Conservation (phyloP, 2,329 filamentous ascomycete species). For the Zymoseptoria passerinii region DNA sequence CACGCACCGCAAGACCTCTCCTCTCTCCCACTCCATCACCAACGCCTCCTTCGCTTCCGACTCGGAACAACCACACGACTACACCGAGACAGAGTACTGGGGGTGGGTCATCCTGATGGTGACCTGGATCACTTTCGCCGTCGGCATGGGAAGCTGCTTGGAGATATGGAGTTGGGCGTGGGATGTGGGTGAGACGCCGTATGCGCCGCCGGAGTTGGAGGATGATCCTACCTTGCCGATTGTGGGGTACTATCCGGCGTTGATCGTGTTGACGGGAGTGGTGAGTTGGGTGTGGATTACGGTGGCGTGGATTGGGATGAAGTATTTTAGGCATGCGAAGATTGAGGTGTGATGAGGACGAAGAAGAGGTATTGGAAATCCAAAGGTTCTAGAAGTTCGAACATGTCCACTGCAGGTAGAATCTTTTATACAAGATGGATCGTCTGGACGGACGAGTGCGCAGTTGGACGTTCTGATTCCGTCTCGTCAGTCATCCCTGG, state of each 20-base stretch:
- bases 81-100: slow-evolving; percentile 95
- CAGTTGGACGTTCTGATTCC: too few relatives aligned
- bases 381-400: background rate
- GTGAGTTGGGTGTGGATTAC: slow-evolving; percentile 99
- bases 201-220: slow-evolving; percentile 88
- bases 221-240: slow-evolving; percentile 93
- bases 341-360: slow-evolving; percentile 50
- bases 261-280: slow-evolving; percentile 85
- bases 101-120: slow-evolving; percentile 86
- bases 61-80: slow-evolving; percentile 63
- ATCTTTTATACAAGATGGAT: too few relatives aligned
- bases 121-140: slow-evolving; percentile 93
- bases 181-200: slow-evolving; percentile 94
- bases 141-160: slow-evolving; percentile 92
- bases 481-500: too few relatives aligned
- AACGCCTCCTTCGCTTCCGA: slow-evolving; percentile 15
- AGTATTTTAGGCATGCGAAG: slow-evolving; percentile 96
- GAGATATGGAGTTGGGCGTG: slow-evolving; percentile 98
- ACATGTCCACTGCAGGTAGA: background rate
- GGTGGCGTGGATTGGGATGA: slow-evolving; percentile 97
- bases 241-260: slow-evolving; percentile 89
- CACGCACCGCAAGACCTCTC: slow-evolving; percentile 13
- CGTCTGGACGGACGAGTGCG: too few relatives aligned
- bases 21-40: slow-evolving; percentile 21
- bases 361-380: background rate